A percentile compares a stretch with the other conserved stretches of the same genome.
phyloP scores from a whole-genome alignment of 495 filamentous ascomycete genomes.

The Cercophora samala region DNA sequence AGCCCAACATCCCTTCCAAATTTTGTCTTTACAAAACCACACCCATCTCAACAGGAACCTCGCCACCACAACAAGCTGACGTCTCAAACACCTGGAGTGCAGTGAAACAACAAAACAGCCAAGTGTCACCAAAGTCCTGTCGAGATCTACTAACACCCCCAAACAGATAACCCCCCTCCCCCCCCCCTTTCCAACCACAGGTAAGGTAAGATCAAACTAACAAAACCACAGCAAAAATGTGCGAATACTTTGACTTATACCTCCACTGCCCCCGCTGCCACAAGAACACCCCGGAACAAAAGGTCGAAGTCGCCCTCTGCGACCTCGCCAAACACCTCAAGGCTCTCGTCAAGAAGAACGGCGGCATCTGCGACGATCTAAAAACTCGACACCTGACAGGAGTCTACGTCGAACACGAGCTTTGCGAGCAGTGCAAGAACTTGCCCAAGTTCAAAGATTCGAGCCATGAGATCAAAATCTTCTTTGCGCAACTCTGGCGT shows the following conservation, averaged over 20 bases:
- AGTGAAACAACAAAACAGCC: background rate
- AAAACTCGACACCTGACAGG: background rate
- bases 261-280: background rate
- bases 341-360: background rate
- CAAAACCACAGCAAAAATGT: background rate
- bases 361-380: background rate
- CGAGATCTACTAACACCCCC: background rate
- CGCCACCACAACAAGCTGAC: background rate
- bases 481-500: background rate
- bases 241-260: background rate
- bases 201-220: background rate
- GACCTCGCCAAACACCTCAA: background rate
- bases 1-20: background rate
- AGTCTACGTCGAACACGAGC: background rate
- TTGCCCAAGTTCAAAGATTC: background rate
- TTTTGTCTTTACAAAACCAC: background rate
- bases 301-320: background rate
- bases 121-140: background rate
- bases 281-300: background rate
- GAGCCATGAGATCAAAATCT: background rate
- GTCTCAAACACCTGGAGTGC: background rate
- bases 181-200: background rate
- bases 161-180: background rate
- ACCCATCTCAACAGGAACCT: no score
- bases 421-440: background rate